Base-by-base conservation (phyloP, 768 basidiomycete species). In the Amanita subjunquillea region DNA sequence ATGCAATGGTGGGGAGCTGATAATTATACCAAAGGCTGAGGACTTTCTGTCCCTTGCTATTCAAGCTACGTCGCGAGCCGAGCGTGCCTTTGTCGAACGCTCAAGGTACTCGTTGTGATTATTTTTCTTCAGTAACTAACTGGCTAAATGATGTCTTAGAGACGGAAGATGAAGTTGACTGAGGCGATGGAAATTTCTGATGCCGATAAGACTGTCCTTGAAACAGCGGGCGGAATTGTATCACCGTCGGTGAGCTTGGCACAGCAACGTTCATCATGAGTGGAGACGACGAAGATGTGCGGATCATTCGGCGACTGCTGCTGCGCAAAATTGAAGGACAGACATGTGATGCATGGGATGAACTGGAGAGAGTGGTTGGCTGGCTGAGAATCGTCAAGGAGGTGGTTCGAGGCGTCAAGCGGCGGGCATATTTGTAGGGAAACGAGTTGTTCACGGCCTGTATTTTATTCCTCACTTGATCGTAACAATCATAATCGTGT, bases 381-480 rank as follows among this genome's bases (percentile, higher is more conserved):
- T 87, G 85, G 84, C 64, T 86, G 17, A 71, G 74, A 44, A 77
- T 86, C 48, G 76, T 87, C 54, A 81, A 78, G 57, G 82, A 80
- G 47, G 80, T 79, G 27, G 71, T 83, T 13, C 72, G 75, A 39
- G 78, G 82, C 48, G 73, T 80, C 43, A 77, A 78, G 62, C 64
- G 75, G 54, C 63, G 72, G 48, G 72, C 75, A 49, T 75, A 75
- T 57, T 56, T 77, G 45, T 76, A 27, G n/a, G 25, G 36, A 37
- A 12, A 4, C 10, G 20, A 29, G 27, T 29, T 29, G 6, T 29
- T 29, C 7, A 34, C 7, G 32, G 32, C 12, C 3, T 34, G 32
- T 34, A 34, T 12, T 34, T 34, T 34, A 12, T 34, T 34, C 2
- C 27, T 29, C 10, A 12, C 7, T 34, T 10, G 29, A 1, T 29